phyloP scores from a whole-genome alignment of 106 monocot genomes.

The Dendrobium huoshanense region DNA sequence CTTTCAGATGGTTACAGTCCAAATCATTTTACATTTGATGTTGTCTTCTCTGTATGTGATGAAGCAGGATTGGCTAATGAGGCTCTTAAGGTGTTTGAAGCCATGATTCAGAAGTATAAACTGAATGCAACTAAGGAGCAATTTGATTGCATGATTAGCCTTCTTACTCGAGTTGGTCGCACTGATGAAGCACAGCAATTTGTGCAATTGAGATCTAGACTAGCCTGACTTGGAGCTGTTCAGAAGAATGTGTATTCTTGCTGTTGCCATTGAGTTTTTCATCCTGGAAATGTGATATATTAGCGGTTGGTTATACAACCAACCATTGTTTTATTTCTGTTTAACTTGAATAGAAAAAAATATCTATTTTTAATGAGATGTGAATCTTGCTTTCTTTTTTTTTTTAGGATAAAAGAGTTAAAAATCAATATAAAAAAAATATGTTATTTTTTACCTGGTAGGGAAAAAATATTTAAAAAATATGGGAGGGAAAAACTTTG shows the following conservation, averaged over 20 bases:
- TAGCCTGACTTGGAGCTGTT: conserved; percentile 4
- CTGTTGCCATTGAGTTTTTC: not conserved
- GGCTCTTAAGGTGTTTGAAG: conserved; percentile 49
- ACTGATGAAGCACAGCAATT: conserved; percentile 51
- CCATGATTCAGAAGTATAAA: conserved; percentile 53
- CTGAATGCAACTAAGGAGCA: conserved; percentile 38
- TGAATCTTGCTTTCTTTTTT: too few relatives aligned
- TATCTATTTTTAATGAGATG: too few relatives aligned
- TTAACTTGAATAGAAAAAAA: too few relatives aligned
- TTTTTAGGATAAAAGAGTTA: too few relatives aligned
- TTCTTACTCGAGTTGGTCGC: conserved; percentile 33
- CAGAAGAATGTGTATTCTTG: not conserved
- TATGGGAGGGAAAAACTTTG: too few relatives aligned
- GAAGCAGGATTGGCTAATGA: conserved; percentile 30
- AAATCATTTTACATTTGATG: conserved; percentile 64
- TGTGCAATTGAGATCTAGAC: conserved; percentile 33
- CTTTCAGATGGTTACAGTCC: conserved; percentile 43
- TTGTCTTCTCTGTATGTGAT: conserved; percentile 45
- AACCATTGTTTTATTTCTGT: not conserved
- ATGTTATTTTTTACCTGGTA: too few relatives aligned
- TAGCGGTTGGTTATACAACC: not conserved
- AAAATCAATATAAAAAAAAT: too few relatives aligned
- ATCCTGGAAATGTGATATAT: not conserved
- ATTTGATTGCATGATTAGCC: conserved; percentile 35
- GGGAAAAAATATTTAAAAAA: too few relatives aligned